Evolutionary conservation across 2,329 filamentous ascomycete genomes (phyloP).

Genomic region (Sphaerulina populicola): DNA sequence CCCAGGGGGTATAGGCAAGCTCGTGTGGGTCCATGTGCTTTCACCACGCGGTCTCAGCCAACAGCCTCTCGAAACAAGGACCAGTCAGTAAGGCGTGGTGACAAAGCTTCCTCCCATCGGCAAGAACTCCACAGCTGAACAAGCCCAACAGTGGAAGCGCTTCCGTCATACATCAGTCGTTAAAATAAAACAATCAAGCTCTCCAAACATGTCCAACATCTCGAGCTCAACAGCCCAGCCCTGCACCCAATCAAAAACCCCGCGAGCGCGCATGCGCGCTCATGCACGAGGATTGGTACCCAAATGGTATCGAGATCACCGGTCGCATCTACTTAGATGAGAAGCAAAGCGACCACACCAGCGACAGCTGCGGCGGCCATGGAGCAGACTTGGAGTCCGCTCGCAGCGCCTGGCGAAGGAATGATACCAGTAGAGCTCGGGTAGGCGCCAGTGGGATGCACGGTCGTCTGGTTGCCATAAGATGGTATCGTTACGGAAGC

Average conservation of each 20-base stretch:
- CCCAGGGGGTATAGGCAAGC: slow-evolving; percentile 7
- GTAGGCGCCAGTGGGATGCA: slow-evolving; percentile 8
- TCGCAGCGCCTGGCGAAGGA: slow-evolving; percentile 15
- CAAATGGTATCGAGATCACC: slow-evolving; percentile 5
- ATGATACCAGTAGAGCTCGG: slow-evolving; percentile 6
- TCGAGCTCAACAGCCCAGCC: not conserved
- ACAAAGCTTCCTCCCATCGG: slow-evolving; percentile 5
- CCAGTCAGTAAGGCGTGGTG: not conserved
- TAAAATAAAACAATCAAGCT: slow-evolving; percentile 6
- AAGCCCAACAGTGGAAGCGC: slow-evolving; percentile 12
- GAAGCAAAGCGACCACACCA: slow-evolving; percentile 20
- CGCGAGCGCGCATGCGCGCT: slow-evolving; percentile 5
- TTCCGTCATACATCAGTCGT: slow-evolving; percentile 14
- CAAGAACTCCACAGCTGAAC: slow-evolving; percentile 9
- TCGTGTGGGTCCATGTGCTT: slow-evolving; percentile 4
- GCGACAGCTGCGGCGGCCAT: slow-evolving; percentile 17
- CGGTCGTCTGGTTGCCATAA: slow-evolving; percentile 18
- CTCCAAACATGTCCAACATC: not conserved
- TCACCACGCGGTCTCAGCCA: not conserved
- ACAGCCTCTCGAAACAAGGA: not conserved
- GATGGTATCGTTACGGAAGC: slow-evolving; percentile 5
- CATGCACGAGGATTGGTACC: slow-evolving; percentile 6
- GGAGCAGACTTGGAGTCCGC: slow-evolving; percentile 14
- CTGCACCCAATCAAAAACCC: not conserved
- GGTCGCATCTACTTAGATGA: slow-evolving; percentile 2